Evolutionary conservation across 345 rosid species (phyloP).

Genomic region (Arabidopsis suecica): DNA sequence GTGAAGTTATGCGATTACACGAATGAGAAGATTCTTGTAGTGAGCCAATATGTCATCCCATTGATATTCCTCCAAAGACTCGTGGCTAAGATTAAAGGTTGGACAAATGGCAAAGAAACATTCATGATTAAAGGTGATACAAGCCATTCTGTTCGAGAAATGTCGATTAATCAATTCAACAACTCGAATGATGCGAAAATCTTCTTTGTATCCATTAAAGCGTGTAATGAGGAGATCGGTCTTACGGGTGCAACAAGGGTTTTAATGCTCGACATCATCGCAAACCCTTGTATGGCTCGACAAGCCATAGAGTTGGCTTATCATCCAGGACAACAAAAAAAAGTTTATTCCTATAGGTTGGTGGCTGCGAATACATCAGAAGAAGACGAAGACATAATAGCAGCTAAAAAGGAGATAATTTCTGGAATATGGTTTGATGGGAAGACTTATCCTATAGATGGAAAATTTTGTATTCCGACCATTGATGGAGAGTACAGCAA

Average conservation of each 20-base stretch:
- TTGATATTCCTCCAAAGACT: conserved; percentile 65
- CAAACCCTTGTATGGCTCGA: conserved; percentile 69
- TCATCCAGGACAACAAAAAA: conserved; percentile 65
- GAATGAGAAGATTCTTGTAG: conserved; percentile 72
- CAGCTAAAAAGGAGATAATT: background rate
- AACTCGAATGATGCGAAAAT: conserved; percentile 61
- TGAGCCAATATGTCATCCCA: conserved; percentile 71
- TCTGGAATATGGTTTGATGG: conserved; percentile 20
- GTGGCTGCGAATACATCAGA: conserved; percentile 65
- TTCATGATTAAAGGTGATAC: conserved; percentile 66
- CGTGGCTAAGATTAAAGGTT: conserved; percentile 51
- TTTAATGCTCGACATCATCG: conserved; percentile 59
- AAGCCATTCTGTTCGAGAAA: conserved; percentile 53
- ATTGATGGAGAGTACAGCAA: background rate
- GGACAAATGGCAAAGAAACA: conserved; percentile 59
- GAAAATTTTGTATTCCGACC: background rate
- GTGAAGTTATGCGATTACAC: conserved; percentile 54
- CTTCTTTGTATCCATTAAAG: conserved; percentile 73
- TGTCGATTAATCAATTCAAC: conserved; percentile 61
- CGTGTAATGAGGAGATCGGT: conserved; percentile 73
- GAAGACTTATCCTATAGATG: background rate
- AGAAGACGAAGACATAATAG: background rate
- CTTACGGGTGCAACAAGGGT: conserved; percentile 74
- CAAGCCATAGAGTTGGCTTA: conserved; percentile 74
- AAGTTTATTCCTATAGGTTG: conserved; percentile 62